Base-by-base conservation (phyloP, 495 filamentous ascomycete species). In the Friedmanniomyces endolithicus region DNA sequence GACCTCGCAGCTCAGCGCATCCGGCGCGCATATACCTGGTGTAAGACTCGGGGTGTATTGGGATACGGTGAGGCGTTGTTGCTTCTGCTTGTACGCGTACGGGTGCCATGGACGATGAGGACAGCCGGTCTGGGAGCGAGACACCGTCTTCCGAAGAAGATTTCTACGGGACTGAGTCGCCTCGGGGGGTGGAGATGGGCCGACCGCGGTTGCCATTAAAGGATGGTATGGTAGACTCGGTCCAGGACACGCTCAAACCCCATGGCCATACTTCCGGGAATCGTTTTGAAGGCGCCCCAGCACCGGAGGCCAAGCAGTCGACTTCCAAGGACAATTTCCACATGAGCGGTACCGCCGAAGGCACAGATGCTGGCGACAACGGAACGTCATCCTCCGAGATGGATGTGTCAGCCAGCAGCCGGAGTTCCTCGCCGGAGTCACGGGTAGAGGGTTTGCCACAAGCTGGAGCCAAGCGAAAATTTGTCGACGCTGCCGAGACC, bases 351-450 rank as follows among this genome's bases (percentile, higher is more conserved):
- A 33, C 23, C 20, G 46, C 33, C n/a, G 35, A 35, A 16, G 44
- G 44, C 29, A 40, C 34, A 4, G 52, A 19, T 24, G 20, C 7
- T 29, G 17, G 8, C 17, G 45, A 34, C 29, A 11, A 50, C 24
- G 25, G 11, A 7, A 33, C 49, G 37, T 45, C 46, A 0, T 55
- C 51, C 35, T 40, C 22, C 2, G 49, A 52, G 14, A 52, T 52
- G 49, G 49, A 52, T 24, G 19, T 52, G 35, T 52, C 49, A 22
- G 49, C 23, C 2, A 11, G 16, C 25, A 52, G 49, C 35, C 49
- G 35, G 49, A 39, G 33, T n/a, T 12, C 2, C 14, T 19, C n/a
- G 11, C 39, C 39, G 16, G 33, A 52, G 24, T 6, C 50, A 41
- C 33, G 41, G 22, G 4, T 12, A n/a, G 14, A 20, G 4, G 11